These are phyloP conservation scores for Mastigamoeba balamuthi DNA, from an alignment of 78 protist genomes.

Conservation along the genomic window DNA sequence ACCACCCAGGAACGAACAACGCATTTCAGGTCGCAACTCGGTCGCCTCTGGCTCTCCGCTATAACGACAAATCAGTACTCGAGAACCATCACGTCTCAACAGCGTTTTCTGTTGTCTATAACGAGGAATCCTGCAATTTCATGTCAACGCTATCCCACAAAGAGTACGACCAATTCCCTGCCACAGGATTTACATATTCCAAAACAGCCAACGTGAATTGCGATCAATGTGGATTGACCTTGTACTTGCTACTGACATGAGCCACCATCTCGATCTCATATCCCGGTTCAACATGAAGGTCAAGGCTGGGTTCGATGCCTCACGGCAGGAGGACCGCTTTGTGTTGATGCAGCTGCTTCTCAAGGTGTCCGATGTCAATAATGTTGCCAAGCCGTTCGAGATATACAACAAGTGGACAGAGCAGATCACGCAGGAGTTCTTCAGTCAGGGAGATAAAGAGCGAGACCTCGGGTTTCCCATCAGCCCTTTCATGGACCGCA, in stretches of 20 bases:
- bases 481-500: conserved; percentile 59
- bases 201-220: neutral
- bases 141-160: neutral
- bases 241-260: conserved; percentile 38
- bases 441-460: conserved; percentile 59
- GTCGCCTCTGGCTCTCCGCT: conserved; percentile 27
- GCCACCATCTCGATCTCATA: conserved; percentile 14
- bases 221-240: neutral
- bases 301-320: neutral
- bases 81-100: conserved; percentile 24
- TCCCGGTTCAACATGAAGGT: conserved; percentile 2
- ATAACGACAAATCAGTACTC: conserved; percentile 37
- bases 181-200: no score
- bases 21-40: conserved; percentile 14
- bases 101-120: conserved; percentile 4
- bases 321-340: conserved; percentile 1
- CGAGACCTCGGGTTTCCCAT: conserved; percentile 20
- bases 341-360: conserved; percentile 11
- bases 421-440: conserved; percentile 20
- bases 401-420: conserved; percentile 6
- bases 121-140: neutral
- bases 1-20: conserved; percentile 25
- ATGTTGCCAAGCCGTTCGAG: conserved; percentile 2
- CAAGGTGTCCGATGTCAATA: conserved; percentile 17
- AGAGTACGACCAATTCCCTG: no score